Evolutionary conservation across 2,329 filamentous ascomycete genomes (phyloP).

Genomic region (Aspergillus floridensis): DNA sequence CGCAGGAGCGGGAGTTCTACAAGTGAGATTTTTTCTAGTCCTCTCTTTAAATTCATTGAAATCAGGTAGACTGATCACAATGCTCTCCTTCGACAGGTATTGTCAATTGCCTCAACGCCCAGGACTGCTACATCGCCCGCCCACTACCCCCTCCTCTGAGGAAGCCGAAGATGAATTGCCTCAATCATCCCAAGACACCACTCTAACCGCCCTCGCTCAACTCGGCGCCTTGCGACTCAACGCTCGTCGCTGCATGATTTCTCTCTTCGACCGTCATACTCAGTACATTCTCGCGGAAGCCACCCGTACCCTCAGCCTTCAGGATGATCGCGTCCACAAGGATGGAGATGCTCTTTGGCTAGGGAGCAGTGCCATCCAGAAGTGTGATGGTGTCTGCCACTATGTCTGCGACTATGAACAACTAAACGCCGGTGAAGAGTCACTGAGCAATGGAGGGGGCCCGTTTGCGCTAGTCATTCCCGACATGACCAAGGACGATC

Average conservation of each 20-base stretch:
- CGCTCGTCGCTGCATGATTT: slow-evolving; percentile 25
- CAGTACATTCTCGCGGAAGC: slow-evolving; percentile 32
- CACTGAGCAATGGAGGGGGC: not conserved
- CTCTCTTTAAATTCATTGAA: not conserved
- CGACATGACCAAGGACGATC: slow-evolving; percentile 14
- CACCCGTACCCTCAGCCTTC: slow-evolving; percentile 19
- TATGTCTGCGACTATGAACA: slow-evolving; percentile 5
- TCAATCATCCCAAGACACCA: slow-evolving; percentile 15
- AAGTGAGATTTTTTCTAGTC: not conserved
- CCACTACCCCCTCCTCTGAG: not conserved
- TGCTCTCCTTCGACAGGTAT: not conserved
- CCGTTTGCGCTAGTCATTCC: slow-evolving; percentile 8
- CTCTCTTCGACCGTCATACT: slow-evolving; percentile 25
- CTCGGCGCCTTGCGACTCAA: slow-evolving; percentile 25
- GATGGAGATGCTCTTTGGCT: slow-evolving; percentile 17
- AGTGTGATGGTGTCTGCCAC: slow-evolving; percentile 18
- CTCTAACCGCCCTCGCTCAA: slow-evolving; percentile 28
- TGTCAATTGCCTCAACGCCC: not conserved
- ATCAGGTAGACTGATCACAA: not conserved
- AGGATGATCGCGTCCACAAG: slow-evolving; percentile 7
- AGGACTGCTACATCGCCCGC: not conserved
- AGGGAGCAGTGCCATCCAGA: slow-evolving; percentile 16
- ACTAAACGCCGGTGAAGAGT: not conserved
- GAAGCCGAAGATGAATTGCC: not conserved
- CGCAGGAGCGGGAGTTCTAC: not conserved